Base-by-base conservation (phyloP, 371 early-diverging fungal genomes). In the Mortierella sp. region DNA sequence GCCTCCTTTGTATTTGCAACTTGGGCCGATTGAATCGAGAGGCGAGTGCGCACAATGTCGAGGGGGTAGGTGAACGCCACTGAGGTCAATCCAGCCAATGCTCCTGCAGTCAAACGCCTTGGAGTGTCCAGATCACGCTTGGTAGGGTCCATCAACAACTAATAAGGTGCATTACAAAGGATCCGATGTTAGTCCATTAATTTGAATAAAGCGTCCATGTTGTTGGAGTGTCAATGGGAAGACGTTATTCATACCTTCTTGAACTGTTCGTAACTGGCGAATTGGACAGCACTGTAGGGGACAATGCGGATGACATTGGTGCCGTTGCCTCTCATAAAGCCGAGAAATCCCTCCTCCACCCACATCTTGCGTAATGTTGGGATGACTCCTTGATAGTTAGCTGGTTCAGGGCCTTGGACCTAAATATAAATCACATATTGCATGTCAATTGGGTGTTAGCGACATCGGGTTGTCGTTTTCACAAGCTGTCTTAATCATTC, bases 321-420 rank as follows among this genome's bases (percentile, higher is more conserved):
- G 24, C 97, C 97, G 86, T 98, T 98, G 24, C 98, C 98, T 48
- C 96, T 92, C 94, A 96, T 95, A 78, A 96, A 95, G 0, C 97
- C 96, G 67, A 91, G 81, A 13, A 95, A 77, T 10, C 98, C 98
- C 78, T 97, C 98, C 59, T 97, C 96, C 48, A 88, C 90, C 95
- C 97, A 98, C 87, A 96, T 95, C 82, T 93, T 95, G n/a, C 81
- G 87, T 74, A 96, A 87, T 24, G 96, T 96, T 3, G 93, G 92
- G 54, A 91, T 83, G 5, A 96, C 92, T 57, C 96, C 95, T 61
- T 90, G 90, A 82, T 96, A 96, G 61, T 88, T 90, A 48, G 94
- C 89, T 14, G 91, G 90, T 48, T 92, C 92, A 51, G 94, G 93
- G 43, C 93, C 94, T 89, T 96, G 96, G 21, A 96, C 90, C 95